A percentile compares a stretch with the other conserved stretches of the same genome.
phyloP scores from a whole-genome alignment of 2,329 filamentous ascomycete species.

The Penicillium verrucosum region DNA sequence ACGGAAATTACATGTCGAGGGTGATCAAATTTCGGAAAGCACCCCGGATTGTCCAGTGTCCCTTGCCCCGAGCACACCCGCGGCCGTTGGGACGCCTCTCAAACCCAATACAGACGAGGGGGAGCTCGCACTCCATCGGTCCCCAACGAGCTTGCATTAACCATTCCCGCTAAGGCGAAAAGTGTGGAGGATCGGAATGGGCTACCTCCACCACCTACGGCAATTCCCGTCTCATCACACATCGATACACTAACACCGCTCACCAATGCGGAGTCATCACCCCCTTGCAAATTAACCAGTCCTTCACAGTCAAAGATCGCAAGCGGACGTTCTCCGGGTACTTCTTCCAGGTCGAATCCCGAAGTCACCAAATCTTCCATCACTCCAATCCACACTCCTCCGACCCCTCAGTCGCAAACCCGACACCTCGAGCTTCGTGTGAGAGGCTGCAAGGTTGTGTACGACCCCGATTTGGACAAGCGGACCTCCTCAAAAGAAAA shows the following conservation, averaged over 20 bases:
- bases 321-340: conserved; percentile 30
- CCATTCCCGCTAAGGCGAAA: conserved; percentile 67
- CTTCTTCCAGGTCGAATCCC: conserved; percentile 29
- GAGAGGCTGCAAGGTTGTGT: conserved; percentile 58
- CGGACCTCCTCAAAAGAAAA: conserved; percentile 56
- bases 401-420: conserved; percentile 49
- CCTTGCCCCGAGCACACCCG: conserved; percentile 8
- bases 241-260: conserved; percentile 60
- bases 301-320: conserved; percentile 47
- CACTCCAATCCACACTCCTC: conserved; percentile 44
- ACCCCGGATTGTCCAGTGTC: conserved; percentile 2
- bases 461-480: conserved; percentile 62
- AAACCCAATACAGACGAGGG: conserved; percentile 13
- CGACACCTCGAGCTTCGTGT: conserved; percentile 49
- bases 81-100: conserved; percentile 15
- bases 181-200: conserved; percentile 65
- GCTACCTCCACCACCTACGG: conserved; percentile 49
- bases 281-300: conserved; percentile 55
- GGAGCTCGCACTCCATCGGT: conserved; percentile 17
- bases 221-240: conserved; percentile 54
- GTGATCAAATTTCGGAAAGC: conserved; percentile 13
- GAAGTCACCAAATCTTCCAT: conserved; percentile 33
- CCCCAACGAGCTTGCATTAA: conserved; percentile 66
- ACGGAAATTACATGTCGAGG: conserved; percentile 50
- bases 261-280: conserved; percentile 64